Evolutionary conservation across 257 asterid genomes (phyloP), one percentile per base, ranked within the genome.

Genomic region (Schizonepeta tenuifolia): DNA sequence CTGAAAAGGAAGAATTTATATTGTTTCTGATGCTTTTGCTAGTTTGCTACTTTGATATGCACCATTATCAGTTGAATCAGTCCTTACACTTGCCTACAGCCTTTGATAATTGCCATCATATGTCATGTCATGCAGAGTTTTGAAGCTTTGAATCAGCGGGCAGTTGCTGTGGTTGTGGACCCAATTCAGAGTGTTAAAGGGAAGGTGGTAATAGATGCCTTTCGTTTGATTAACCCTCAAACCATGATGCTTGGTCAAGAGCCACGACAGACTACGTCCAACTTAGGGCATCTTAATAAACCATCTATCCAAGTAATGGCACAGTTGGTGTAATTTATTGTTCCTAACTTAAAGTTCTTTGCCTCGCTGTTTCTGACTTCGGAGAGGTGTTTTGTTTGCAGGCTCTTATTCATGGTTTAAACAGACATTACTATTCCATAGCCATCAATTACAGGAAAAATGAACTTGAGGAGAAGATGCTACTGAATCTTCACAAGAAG

Each of bases 161-260:
- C 99, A 8, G 97, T 92, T 21, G 99, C 97, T 12, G 99, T 95
- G 58, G 99, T 95, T 69, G 99, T 95, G 73, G 99, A 95, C 74
- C 99, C 99, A 3, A 95, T 92, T 66, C 98, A 95, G 86, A 95
- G 99, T 83, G 99, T 95, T 46, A 92, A 95, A 82, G 97, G 99
- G 20, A 92, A 95, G 82, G 98, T 95, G 74, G 99, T 95, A 18
- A 95, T 95, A 21, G 99, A 92, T 77, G 99, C 99, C 57, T 92
- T 95, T 43, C 95, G 97, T 33, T 81, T 92, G 71, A 95, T 94
- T 74, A 90, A 90, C 79, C 99, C 99, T 64, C 99, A 95, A 70
- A 92, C 98, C 43, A 95, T 95, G 99, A 92, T 95, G 98, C 98
- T 95, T 50, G 98, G 99, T 62, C 99, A 95, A 82, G 99, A 95